phyloP scores from a whole-genome alignment of 164 flowering plant species.

The Echeveria elegans region DNA sequence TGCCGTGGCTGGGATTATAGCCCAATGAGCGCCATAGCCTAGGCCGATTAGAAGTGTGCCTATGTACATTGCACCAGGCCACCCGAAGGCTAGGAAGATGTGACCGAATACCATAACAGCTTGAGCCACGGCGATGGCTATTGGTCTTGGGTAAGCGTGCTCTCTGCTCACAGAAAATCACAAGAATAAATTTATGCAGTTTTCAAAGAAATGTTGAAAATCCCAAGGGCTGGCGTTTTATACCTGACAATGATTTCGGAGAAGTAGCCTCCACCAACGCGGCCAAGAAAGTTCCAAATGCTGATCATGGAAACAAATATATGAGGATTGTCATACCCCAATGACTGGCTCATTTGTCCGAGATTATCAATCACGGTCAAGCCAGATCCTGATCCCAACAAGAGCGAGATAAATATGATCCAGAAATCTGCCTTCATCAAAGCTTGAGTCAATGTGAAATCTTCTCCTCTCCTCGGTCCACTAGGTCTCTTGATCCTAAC shows the following conservation, averaged over 20 bases:
- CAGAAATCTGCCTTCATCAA: slow-evolving; percentile 49
- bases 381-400: slow-evolving; percentile 79
- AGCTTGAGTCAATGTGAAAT: slow-evolving; percentile 50
- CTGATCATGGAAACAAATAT: slow-evolving; percentile 71
- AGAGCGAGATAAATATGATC: slow-evolving; percentile 63
- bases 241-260: slow-evolving; percentile 40
- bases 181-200: no score
- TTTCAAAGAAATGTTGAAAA: no score
- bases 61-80: slow-evolving; percentile 52
- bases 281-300: slow-evolving; percentile 84
- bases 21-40: slow-evolving; percentile 79
- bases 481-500: slow-evolving; percentile 63
- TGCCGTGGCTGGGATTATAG: slow-evolving; percentile 67
- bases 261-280: slow-evolving; percentile 15
- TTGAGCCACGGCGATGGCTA: slow-evolving; percentile 47
- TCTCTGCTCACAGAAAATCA: neutral
- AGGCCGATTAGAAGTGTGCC: slow-evolving; percentile 67
- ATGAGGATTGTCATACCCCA: slow-evolving; percentile 42
- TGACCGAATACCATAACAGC: slow-evolving; percentile 59
- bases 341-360: slow-evolving; percentile 66
- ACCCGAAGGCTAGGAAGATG: slow-evolving; percentile 48
- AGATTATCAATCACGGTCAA: slow-evolving; percentile 68
- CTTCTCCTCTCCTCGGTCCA: slow-evolving; percentile 17
- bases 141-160: slow-evolving; percentile 36
- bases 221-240: neutral